Evolutionary conservation across 2,329 filamentous ascomycete genomes (phyloP).

Genomic region (Cytospora schulzeri): DNA sequence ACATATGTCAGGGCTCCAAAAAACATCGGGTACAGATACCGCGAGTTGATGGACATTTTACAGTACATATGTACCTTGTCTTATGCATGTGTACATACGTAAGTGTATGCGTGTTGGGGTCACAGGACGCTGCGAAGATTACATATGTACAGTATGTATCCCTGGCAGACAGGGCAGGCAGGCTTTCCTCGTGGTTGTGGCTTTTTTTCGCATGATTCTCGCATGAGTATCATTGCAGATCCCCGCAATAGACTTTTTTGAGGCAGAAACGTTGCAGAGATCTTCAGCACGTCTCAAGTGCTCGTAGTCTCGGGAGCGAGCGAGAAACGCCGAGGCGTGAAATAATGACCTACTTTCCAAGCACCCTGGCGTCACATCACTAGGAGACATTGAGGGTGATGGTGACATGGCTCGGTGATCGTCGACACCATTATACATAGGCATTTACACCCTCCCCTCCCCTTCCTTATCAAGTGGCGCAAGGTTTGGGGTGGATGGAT

Average conservation of each 20-base stretch:
- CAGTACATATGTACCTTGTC: no score
- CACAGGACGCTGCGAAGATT: background rate
- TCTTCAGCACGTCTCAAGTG: constrained; percentile 2
- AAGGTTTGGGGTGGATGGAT: background rate
- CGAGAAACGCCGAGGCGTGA: background rate
- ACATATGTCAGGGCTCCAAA: background rate
- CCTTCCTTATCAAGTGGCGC: constrained; percentile 1
- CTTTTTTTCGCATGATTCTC: background rate
- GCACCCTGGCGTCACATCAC: background rate
- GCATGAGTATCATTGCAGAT: background rate
- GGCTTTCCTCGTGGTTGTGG: constrained; percentile 11
- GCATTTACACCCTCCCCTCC: background rate
- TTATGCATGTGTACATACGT: no score
- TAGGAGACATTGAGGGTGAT: background rate
- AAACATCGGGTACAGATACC: constrained; percentile 6
- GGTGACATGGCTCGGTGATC: constrained; percentile 17
- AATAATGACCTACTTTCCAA: background rate
- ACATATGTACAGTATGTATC: background rate
- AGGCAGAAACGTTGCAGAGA: background rate
- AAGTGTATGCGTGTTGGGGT: background rate
- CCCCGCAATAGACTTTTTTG: background rate
- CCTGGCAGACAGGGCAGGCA: background rate
- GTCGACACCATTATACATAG: constrained; percentile 8
- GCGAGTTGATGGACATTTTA: constrained; percentile 6
- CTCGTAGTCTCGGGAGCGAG: background rate